Percentiles rank a stretch among this genome's conserved stretches.
These are phyloP conservation scores for Malus hybrid DNA, from an alignment of 331 rosid species.

Conservation along the genomic window DNA sequence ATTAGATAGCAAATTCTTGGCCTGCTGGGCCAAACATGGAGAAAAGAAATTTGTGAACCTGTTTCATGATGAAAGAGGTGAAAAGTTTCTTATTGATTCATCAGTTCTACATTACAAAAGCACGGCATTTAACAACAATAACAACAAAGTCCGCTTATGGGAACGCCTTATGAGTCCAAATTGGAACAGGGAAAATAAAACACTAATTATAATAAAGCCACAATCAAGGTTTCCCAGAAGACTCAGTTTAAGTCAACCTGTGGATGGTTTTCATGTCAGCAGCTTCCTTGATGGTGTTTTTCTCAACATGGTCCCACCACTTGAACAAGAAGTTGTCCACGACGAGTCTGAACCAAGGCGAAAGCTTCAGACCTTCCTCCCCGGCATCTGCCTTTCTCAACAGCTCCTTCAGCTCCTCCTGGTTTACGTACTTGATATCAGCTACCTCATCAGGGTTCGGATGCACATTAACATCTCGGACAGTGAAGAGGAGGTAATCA, in stretches of 20 bases:
- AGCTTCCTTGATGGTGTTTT: slow-evolving; percentile 54
- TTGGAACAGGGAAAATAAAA: background rate
- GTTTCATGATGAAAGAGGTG: background rate
- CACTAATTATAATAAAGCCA: no score
- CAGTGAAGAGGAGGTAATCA: slow-evolving; percentile 80
- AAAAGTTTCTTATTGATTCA: background rate
- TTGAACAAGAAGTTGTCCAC: slow-evolving; percentile 92
- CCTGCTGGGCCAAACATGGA: background rate
- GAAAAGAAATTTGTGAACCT: background rate
- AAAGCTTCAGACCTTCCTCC: slow-evolving; percentile 85
- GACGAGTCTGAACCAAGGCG: slow-evolving; percentile 96
- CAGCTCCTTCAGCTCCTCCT: slow-evolving; percentile 74
- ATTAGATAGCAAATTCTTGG: background rate
- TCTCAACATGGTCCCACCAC: slow-evolving; percentile 94
- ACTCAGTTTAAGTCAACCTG: slow-evolving; percentile 43
- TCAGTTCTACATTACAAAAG: background rate
- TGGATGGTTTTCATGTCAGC: slow-evolving; percentile 91
- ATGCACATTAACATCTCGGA: slow-evolving; percentile 54
- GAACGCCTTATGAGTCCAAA: background rate
- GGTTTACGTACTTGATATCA: slow-evolving; percentile 61
- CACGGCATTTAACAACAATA: background rate
- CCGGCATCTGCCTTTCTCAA: slow-evolving; percentile 87
- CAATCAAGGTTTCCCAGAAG: background rate
- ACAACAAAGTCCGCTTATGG: background rate
- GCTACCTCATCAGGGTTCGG: slow-evolving; percentile 97